Conservation (phyloP, 352 stramenopile species). For the Phytophthora sojae region DNA sequence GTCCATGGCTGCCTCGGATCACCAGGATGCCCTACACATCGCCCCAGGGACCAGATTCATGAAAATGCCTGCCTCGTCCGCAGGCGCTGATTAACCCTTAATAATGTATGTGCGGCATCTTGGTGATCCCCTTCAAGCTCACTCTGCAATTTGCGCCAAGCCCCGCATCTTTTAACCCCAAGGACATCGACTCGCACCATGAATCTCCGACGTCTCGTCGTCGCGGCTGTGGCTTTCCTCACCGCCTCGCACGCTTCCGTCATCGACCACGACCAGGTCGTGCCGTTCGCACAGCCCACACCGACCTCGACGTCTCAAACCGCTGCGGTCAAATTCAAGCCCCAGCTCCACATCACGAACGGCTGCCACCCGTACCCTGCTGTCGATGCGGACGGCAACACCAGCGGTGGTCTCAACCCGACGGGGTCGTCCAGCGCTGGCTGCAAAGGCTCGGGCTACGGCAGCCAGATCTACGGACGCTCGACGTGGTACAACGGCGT, state of each 20-base stretch:
- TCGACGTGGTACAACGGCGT: constrained; percentile 2
- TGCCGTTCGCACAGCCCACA: constrained; percentile 1
- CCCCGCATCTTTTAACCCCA: background rate
- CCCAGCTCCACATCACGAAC: constrained; percentile 1
- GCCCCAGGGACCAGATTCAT: background rate
- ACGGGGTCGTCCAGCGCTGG: constrained; percentile 23
- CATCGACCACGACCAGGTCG: constrained; percentile 23
- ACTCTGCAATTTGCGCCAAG: background rate
- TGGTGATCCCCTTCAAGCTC: background rate
- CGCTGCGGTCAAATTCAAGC: background rate
- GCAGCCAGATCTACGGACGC: constrained; percentile 31
- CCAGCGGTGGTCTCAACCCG: constrained; percentile 20
- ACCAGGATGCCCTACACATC: background rate
- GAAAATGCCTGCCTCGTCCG: background rate
- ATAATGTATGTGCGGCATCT: background rate
- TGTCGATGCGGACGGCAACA: constrained; percentile 36
- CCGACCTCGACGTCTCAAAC: background rate
- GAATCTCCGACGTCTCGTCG: background rate
- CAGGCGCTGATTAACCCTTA: no score
- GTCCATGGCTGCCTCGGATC: background rate
- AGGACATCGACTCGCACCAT: background rate
- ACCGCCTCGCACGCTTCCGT: background rate
- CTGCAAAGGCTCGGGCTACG: constrained; percentile 25
- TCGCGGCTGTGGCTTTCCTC: background rate
- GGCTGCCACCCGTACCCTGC: constrained; percentile 39